phyloP scores from a whole-genome alignment of 2,329 filamentous ascomycete species.

The Biscogniauxia mediterranea region DNA sequence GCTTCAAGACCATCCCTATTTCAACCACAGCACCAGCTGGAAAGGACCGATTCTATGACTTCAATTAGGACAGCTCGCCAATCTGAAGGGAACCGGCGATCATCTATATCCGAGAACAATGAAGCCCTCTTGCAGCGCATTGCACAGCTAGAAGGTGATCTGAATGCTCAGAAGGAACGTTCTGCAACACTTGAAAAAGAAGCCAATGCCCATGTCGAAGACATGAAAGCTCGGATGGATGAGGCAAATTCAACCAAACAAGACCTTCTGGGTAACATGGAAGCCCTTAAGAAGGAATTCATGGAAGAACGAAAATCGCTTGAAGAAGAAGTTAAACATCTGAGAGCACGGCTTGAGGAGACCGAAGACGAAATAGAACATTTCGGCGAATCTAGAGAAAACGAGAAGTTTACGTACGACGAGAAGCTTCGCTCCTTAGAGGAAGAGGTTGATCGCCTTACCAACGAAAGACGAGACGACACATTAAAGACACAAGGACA shows the following conservation, averaged over 20 bases:
- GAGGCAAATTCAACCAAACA: slow-evolving; percentile 91
- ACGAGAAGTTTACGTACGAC: slow-evolving; percentile 71
- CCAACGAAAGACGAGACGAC: slow-evolving; percentile 57
- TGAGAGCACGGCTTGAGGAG: slow-evolving; percentile 79
- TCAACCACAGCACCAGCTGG: slow-evolving; percentile 46
- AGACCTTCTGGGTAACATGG: slow-evolving; percentile 91
- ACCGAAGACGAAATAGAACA: slow-evolving; percentile 89
- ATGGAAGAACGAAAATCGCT: slow-evolving; percentile 79
- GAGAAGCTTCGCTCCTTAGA: slow-evolving; percentile 67
- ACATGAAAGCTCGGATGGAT: slow-evolving; percentile 68
- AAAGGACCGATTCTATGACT: slow-evolving; percentile 49
- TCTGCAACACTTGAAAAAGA: slow-evolving; percentile 69
- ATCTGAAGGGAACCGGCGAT: slow-evolving; percentile 44
- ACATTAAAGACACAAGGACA: slow-evolving; percentile 59
- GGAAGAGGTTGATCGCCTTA: slow-evolving; percentile 65
- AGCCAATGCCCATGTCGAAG: slow-evolving; percentile 54
- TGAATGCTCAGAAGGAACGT: slow-evolving; percentile 70
- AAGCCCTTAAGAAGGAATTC: slow-evolving; percentile 87
- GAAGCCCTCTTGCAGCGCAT: slow-evolving; percentile 49
- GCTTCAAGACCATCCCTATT: slow-evolving; percentile 57
- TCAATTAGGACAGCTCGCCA: slow-evolving; percentile 45
- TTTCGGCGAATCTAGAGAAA: slow-evolving; percentile 77
- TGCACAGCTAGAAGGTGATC: slow-evolving; percentile 72
- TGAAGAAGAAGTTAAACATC: slow-evolving; percentile 73
- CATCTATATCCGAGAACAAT: slow-evolving; percentile 42